Evolutionary conservation across 2,329 filamentous ascomycete species (phyloP).

Genomic region (Calcarisporium arbuscula): DNA sequence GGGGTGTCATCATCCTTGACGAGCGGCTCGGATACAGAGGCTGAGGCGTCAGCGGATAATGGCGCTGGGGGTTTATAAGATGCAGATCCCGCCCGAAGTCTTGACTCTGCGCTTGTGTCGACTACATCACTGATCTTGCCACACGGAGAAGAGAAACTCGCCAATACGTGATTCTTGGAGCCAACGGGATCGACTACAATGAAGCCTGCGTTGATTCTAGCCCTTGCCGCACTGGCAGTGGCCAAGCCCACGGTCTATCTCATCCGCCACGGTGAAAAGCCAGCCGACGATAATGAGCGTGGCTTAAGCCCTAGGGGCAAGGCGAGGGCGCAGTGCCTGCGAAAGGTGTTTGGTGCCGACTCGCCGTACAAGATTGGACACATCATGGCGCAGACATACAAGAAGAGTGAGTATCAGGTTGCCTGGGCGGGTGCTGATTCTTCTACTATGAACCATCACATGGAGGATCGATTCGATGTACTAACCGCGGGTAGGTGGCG

Average conservation of each 20-base stretch:
- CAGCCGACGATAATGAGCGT: conserved; percentile 33
- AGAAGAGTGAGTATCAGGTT: conserved; percentile 36
- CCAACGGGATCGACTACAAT: too few species aligned
- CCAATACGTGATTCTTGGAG: too few species aligned
- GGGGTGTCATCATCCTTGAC: too few species aligned
- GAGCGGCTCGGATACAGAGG: too few species aligned
- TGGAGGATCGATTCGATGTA: too few species aligned
- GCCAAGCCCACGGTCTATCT: conserved; percentile 48
- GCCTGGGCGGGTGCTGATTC: too few species aligned
- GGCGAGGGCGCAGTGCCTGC: conserved; percentile 53
- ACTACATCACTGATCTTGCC: too few species aligned
- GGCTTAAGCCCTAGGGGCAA: conserved; percentile 46
- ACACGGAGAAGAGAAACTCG: too few species aligned
- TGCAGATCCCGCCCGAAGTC: too few species aligned
- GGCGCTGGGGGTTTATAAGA: too few species aligned
- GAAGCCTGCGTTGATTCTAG: conserved; percentile 5
- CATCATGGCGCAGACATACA: conserved; percentile 51
- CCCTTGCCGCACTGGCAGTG: conserved; percentile 10
- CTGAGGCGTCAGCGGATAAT: too few species aligned
- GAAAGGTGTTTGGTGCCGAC: conserved; percentile 44
- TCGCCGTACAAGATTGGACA: conserved; percentile 50
- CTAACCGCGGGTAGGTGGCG: conserved; percentile 37
- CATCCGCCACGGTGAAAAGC: conserved; percentile 61
- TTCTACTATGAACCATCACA: not conserved
- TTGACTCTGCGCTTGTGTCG: too few species aligned